Percentiles rank a stretch among this genome's conserved stretches.
These are phyloP conservation scores for Colletotrichum tabaci DNA, from an alignment of 2,329 filamentous ascomycete species.

Conservation along the genomic window DNA sequence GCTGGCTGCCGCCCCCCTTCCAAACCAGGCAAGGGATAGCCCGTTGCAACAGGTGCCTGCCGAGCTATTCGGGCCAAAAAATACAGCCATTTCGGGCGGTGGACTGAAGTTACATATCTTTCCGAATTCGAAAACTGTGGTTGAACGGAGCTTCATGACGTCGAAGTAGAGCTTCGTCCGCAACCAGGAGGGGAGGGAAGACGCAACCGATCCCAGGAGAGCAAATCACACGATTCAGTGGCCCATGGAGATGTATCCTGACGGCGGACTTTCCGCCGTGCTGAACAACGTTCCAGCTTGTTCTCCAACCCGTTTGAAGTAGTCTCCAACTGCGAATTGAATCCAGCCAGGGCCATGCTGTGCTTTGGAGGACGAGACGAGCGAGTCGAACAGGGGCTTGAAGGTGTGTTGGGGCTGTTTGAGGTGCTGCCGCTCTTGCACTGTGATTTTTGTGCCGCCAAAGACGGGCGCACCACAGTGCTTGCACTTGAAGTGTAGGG, in stretches of 20 bases:
- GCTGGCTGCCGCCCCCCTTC: slow-evolving; percentile 11
- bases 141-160: not conserved
- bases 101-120: not conserved
- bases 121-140: not conserved
- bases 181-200: slow-evolving; percentile 6
- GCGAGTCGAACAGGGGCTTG: slow-evolving; percentile 14
- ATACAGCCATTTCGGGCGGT: slow-evolving; percentile 1
- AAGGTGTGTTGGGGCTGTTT: slow-evolving; percentile 3
- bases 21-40: slow-evolving; percentile 20
- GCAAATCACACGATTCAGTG: no score
- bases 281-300: not conserved
- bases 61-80: slow-evolving; percentile 14
- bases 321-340: not conserved
- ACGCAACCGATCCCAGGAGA: slow-evolving; percentile 12
- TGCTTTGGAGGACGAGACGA: slow-evolving; percentile 1
- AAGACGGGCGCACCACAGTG: slow-evolving; percentile 16
- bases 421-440: not conserved
- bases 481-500: not conserved
- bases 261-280: slow-evolving; percentile 2
- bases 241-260: slow-evolving; percentile 7
- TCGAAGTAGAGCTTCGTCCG: not conserved
- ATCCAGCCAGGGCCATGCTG: slow-evolving; percentile 24
- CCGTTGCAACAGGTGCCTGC: slow-evolving; percentile 23
- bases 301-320: not conserved
- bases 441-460: slow-evolving; percentile 8